phyloP scores from a whole-genome alignment of 2,329 filamentous ascomycete species.

The Xylaria sp. region DNA sequence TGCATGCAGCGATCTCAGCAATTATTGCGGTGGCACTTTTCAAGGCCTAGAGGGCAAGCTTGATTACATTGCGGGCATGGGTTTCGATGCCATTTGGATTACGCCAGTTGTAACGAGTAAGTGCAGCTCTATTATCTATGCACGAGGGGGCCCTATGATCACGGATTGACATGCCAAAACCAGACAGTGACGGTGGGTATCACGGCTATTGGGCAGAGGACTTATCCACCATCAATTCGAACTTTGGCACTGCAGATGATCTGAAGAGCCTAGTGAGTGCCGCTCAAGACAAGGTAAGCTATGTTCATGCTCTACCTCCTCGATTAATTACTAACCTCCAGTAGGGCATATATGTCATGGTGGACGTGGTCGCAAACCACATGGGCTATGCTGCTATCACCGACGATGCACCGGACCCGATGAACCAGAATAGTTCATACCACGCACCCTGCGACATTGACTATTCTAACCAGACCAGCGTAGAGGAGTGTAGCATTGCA shows the following conservation, averaged over 20 bases:
- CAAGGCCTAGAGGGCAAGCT: constrained; percentile 67
- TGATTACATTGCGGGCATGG: constrained; percentile 72
- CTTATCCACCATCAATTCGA: constrained; percentile 64
- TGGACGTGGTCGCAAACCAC: constrained; percentile 67
- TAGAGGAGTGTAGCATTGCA: constrained; percentile 66
- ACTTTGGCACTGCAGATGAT: constrained; percentile 69
- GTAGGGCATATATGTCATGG: constrained; percentile 55
- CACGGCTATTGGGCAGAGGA: constrained; percentile 68
- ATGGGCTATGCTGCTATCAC: constrained; percentile 62
- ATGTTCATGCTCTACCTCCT: not conserved
- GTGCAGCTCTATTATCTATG: constrained; percentile 31
- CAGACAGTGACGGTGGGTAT: constrained; percentile 58
- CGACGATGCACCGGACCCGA: constrained; percentile 55
- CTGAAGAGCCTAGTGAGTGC: constrained; percentile 66
- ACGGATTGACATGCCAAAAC: not conserved
- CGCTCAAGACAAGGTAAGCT: constrained; percentile 64
- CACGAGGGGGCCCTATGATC: constrained; percentile 1
- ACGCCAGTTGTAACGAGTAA: constrained; percentile 64
- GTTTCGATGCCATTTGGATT: constrained; percentile 69
- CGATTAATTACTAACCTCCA: not conserved
- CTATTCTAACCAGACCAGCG: constrained; percentile 62
- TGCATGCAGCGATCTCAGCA: constrained; percentile 55
- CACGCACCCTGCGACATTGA: constrained; percentile 69
- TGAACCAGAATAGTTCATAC: constrained; percentile 67
- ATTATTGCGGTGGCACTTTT: constrained; percentile 72